A percentile compares a stretch with the other conserved stretches of the same genome.
Evolutionary conservation across 306 rosid genomes (phyloP).

Genomic region (Dryas alaskensis): DNA sequence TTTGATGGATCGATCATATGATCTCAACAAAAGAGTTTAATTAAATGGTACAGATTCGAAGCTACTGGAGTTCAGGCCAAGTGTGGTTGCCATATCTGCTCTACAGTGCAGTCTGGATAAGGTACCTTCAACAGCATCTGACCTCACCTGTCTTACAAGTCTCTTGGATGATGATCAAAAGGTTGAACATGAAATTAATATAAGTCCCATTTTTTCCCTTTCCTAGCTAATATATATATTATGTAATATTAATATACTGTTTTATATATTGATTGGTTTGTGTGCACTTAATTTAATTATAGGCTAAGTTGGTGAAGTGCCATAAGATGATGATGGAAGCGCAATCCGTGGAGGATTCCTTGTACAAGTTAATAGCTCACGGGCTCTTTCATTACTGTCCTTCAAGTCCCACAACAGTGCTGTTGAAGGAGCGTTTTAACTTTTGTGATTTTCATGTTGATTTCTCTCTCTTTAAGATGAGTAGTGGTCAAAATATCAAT

Average conservation of each 20-base stretch:
- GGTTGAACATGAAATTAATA: conserved; percentile 19
- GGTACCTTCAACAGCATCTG: conserved; percentile 16
- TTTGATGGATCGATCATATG: too few species aligned
- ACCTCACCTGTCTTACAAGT: conserved; percentile 20
- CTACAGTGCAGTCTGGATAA: conserved; percentile 31
- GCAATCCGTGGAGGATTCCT: conserved; percentile 1
- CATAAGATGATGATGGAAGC: conserved; percentile 36
- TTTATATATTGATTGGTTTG: not conserved
- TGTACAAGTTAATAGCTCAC: not conserved
- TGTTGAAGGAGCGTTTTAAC: conserved; percentile 27
- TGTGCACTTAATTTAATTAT: not conserved
- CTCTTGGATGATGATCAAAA: conserved; percentile 34
- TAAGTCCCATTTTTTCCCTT: not conserved
- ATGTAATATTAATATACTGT: not conserved
- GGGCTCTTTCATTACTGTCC: conserved; percentile 23
- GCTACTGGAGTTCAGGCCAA: conserved; percentile 38
- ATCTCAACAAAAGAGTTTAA: not conserved
- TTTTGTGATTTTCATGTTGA: conserved; percentile 11
- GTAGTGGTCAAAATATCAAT: not conserved
- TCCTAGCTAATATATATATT: not conserved
- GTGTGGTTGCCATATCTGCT: conserved; percentile 44
- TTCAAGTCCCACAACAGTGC: conserved; percentile 51
- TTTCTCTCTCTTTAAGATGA: conserved; percentile 20
- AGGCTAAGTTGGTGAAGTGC: conserved; percentile 46
- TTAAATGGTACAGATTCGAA: conserved; percentile 28